Evolutionary conservation across 192 early-diverging fungal species (phyloP).

Genomic region (Gamsiella multidivaricata): DNA sequence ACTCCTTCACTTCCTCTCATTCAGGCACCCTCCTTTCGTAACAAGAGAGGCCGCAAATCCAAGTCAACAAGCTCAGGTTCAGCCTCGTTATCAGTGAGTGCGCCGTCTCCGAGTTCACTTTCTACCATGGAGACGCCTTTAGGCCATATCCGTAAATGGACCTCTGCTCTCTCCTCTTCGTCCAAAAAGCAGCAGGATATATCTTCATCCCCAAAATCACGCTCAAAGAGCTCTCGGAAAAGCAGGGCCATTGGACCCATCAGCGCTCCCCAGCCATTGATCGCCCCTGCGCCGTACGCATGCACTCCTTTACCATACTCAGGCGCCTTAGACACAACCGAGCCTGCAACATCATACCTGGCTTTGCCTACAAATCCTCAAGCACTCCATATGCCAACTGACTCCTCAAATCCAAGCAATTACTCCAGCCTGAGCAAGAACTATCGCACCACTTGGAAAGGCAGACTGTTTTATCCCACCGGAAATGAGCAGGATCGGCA

Average conservation of each 20-base stretch:
- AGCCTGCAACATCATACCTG: conserved; percentile 26
- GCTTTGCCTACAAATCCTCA: conserved; percentile 17
- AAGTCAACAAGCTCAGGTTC: too few species aligned
- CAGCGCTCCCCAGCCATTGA: conserved; percentile 34
- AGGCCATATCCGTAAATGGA: conserved; percentile 45
- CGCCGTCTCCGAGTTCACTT: background rate
- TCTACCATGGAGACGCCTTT: conserved; percentile 19
- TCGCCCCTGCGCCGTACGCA: conserved; percentile 38
- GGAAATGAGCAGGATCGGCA: conserved; percentile 15
- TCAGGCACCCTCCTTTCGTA: too few species aligned
- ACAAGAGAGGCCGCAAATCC: too few species aligned
- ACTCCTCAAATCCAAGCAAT: background rate
- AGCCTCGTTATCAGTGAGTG: conserved; percentile 5
- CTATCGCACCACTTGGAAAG: conserved; percentile 38
- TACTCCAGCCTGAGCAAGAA: conserved; percentile 7
- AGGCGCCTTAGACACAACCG: conserved; percentile 2
- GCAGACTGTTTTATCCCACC: conserved; percentile 25
- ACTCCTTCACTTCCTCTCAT: too few species aligned
- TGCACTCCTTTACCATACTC: conserved; percentile 49
- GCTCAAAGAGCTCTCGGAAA: conserved; percentile 13
- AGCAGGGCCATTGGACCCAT: conserved; percentile 43
- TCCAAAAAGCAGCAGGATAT: conserved; percentile 11
- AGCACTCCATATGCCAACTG: background rate
- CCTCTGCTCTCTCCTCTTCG: conserved; percentile 19
- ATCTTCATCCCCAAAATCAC: background rate